Base-by-base conservation (phyloP, 2,329 filamentous ascomycete species). In the Fusarium robinianum region DNA sequence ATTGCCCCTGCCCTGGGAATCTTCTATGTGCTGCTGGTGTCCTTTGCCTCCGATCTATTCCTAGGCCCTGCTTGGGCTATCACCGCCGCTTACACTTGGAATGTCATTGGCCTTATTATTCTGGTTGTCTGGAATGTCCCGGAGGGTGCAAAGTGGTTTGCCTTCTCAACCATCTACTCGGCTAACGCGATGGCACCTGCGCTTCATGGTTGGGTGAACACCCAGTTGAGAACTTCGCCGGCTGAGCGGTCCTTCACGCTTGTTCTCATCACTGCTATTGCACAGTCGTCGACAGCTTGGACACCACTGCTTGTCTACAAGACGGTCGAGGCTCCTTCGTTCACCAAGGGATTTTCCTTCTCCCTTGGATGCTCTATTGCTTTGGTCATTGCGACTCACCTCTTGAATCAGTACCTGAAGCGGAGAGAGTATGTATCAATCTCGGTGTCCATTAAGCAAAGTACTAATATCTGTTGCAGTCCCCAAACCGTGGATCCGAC, bases 261-360 rank as follows among this genome's bases (percentile, higher is more conserved):
- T 4, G 71, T 80, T 3, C 58, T 77, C 11, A 74, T 79, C 49
- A 82, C 78, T 33, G 67, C 70, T 0, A 63, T 81, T n/a, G 69
- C 77, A 0, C 77, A 79, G 57, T 79, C 72, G 1, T 76, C 76
- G 1, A 81, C 76, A 0, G 77, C 75, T 0, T 83, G 78, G 78
- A 80, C 76, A 3, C 74, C 72, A 4, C 53, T 81, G 3, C 56
- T 82, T 9, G 71, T 74, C 0, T 83, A 79, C 51, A 67, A 65
- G 1, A 75, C 72, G 0, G 66, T 71, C 3, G 72, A 76, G 44
- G 67, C 66, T 0, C 73, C 73, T 2, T 51, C 65, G 2, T 76
- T 67, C 35, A 63, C 64, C 0, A 75, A 74, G 42, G 73, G 73
- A 1, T 75, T 68, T 25, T 58, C 66, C 0, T 72, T 70, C 35